Percentiles rank a stretch among this genome's conserved stretches.
These are phyloP conservation scores for Nicotiana undulata DNA, from an alignment of 257 asterid genomes.

Conservation along the genomic window DNA sequence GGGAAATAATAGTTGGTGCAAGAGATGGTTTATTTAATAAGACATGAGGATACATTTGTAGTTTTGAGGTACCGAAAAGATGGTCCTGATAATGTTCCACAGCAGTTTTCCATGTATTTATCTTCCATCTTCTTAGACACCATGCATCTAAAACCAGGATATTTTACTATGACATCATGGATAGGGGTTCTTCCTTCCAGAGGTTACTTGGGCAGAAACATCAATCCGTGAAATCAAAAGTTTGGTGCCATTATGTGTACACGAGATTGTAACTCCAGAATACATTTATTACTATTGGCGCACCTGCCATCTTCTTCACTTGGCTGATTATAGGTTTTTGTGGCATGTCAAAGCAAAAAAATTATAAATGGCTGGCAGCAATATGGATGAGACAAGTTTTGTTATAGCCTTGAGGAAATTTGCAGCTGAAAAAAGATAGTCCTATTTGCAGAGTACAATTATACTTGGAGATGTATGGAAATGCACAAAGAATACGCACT, in stretches of 20 bases:
- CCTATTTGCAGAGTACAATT: not conserved
- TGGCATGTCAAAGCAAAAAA: not conserved
- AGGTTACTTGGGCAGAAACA: not conserved
- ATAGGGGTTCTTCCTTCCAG: not conserved
- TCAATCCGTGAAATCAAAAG: not conserved
- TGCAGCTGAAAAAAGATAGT: not conserved
- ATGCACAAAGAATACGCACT: not conserved
- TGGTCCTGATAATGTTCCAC: not conserved
- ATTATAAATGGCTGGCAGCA: not conserved
- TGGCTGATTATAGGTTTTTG: not conserved
- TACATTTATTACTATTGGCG: not conserved
- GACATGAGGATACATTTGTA: not conserved
- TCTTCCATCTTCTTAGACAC: not conserved
- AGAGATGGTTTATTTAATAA: not conserved
- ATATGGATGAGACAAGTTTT: not conserved
- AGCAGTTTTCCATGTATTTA: not conserved
- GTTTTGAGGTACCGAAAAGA: not conserved
- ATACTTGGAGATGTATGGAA: not conserved
- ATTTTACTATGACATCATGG: not conserved
- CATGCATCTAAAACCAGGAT: not conserved
- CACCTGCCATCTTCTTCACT: too few relatives aligned
- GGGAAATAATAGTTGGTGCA: not conserved
- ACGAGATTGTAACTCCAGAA: not conserved
- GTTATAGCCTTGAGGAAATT: not conserved
- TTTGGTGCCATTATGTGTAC: not conserved